Base-by-base conservation (phyloP, 1,284 basidiomycete genomes). In the Sanghuangporus weigelae region DNA sequence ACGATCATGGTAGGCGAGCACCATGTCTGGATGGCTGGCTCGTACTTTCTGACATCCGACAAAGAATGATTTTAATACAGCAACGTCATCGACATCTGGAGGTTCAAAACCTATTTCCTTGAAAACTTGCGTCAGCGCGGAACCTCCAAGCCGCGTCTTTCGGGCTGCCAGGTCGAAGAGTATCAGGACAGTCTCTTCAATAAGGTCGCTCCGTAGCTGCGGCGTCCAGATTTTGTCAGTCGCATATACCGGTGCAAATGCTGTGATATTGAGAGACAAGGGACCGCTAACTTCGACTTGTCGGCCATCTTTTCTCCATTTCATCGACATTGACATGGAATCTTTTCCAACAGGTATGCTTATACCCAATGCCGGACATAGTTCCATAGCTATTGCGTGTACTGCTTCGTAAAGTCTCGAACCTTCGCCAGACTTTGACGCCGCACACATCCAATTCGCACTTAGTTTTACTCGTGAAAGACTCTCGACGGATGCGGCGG, bases 241-340 rank as follows among this genome's bases (percentile, higher is more conserved):
- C 71, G 96, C 83, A 68, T 89, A 77, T 59, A 98, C 94, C 1
- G 92, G 87, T 1, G 94, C 89, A 71, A 99, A 99, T 0, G 96
- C 96, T 14, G 97, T 98, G 65, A 98, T 86, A 72, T 98, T 93
- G 68, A 97, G 80, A 23, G 95, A 97, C 57, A 98, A 76, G 2
- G 96, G 97, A 3, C 96, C 84, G 50, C 87, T 96, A 64, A 99
- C 93, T 71, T 95, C 89, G 65, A 87, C 88, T 71, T 85, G 79
- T 67, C 87, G 84, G 26, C 78, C 81, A 7, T 81, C 81, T 35
- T 89, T 76, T 60, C 73, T 82, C 96, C 96, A 99, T 70, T 89
- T 91, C 96, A 98, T 99, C 66, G 92, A 91, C 96, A 99, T 99
- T 39, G 93, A 96, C 97, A 99, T 98, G 2, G 95, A 98, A 76